A percentile compares a stretch with the other conserved stretches of the same genome.
Conservation (phyloP, 2,329 filamentous ascomycete genomes). For the Eurotiales sp. region DNA sequence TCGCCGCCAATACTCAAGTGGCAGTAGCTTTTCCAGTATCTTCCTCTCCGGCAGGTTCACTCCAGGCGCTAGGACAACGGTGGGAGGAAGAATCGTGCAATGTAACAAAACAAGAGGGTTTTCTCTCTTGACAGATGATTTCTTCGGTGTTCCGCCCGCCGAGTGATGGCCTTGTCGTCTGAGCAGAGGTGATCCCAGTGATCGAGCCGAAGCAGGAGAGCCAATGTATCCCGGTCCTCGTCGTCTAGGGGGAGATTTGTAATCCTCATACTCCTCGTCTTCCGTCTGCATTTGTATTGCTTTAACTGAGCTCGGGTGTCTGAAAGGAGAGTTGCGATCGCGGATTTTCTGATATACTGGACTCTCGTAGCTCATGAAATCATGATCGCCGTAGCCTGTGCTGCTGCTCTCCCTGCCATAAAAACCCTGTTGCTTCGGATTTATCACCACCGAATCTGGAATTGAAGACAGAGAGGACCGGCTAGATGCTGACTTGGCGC, state of each 20-base stretch:
- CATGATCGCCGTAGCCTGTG: conserved; percentile 14
- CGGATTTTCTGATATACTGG: conserved; percentile 21
- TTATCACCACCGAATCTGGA: conserved; percentile 36
- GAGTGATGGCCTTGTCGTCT: conserved; percentile 35
- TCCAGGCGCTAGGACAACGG: conserved; percentile 45
- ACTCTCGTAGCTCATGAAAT: conserved; percentile 4
- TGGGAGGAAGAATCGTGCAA: conserved; percentile 55
- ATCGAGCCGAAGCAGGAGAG: conserved; percentile 28
- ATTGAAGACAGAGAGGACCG: conserved; percentile 41
- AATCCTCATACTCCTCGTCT: conserved; percentile 39
- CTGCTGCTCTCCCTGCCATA: conserved; percentile 1
- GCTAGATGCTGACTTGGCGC: conserved; percentile 27
- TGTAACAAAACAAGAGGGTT: conserved; percentile 60
- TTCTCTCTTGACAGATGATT: conserved; percentile 40
- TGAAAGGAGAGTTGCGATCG: conserved; percentile 30
- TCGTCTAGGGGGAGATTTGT: conserved; percentile 32
- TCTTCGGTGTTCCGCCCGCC: conserved; percentile 22
- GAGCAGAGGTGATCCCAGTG: conserved; percentile 28
- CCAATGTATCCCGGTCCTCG: conserved; percentile 18
- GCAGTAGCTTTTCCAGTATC: conserved; percentile 49
- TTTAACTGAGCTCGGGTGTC: conserved; percentile 43
- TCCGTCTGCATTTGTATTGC: conserved; percentile 44
- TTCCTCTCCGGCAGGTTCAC: conserved; percentile 33
- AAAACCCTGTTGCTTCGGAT: conserved; percentile 21
- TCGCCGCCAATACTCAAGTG: conserved; percentile 40